Base-by-base conservation (phyloP, 305 asterid species). In the Fraxinus dipetala region DNA sequence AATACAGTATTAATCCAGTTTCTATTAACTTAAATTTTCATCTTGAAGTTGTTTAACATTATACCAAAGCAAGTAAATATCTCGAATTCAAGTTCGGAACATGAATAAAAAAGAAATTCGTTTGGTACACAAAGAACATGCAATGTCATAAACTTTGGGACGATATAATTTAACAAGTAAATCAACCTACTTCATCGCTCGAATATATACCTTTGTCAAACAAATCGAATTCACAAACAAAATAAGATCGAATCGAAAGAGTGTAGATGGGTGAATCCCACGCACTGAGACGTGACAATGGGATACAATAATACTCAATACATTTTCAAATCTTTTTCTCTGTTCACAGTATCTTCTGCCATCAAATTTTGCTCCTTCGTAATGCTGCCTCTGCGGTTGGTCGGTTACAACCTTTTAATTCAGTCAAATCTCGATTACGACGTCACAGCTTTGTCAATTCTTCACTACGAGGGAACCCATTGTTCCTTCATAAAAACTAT, bases 401-500 rank as follows among this genome's bases (percentile, higher is more conserved):
- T 67, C 75, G 40, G 75, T 30, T 67, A 28, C 75, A 30, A 30
- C n/a, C 20, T 67, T 30, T 10, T 7, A 63, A 63, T 63, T 63
- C 16, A 63, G 72, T 63, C 34, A 26, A 11, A 63, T 63, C 72
- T 63, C 72, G 72, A 63, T 22, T 8, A 24, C 72, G 34, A 24
- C 72, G n/a, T 24, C 16, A 24, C 72, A 9, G 75, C 75, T 5
- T 69, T 69, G 22, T 30, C 75, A 69, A 69, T 69, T 28, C 40
- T 69, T 67, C 22, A 67, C 38, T 28, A 28, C 20, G 74, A 28
- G 75, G 75, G 69, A 79, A 22, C 79, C 76, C 65, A 69, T 72
- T 75, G 70, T 76, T 79, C 88, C 88, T 82, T 82, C 85, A 77
- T 67, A 79, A 82, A 84, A 82, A 28, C 85, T 48, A 54, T 72